Evolutionary conservation across 2,329 filamentous ascomycete genomes (phyloP).

Genomic region (Ophiostoma sp.): DNA sequence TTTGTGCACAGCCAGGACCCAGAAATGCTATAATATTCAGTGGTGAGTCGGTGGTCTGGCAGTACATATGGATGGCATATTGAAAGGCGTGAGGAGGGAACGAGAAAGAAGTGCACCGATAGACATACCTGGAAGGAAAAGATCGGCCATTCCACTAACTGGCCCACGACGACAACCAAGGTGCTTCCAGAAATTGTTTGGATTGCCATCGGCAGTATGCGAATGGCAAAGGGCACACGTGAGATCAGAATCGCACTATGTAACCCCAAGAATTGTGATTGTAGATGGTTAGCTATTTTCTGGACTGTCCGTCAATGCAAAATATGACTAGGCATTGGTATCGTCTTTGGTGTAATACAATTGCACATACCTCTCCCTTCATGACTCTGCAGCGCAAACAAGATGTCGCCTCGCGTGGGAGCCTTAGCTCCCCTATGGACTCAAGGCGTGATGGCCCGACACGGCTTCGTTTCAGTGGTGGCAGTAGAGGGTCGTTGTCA

Average conservation of each 20-base stretch:
- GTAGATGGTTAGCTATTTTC: neutral
- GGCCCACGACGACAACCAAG: conserved; percentile 50
- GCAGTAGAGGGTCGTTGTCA: conserved; percentile 48
- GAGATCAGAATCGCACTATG: conserved; percentile 49
- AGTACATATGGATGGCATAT: neutral
- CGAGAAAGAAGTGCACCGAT: neutral
- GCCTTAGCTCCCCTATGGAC: conserved; percentile 52
- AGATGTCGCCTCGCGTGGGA: conserved; percentile 43
- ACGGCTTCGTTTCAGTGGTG: conserved; percentile 50
- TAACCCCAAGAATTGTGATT: neutral
- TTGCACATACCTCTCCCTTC: conserved; percentile 39
- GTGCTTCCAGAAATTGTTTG: conserved; percentile 43
- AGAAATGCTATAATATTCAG: conserved; percentile 15
- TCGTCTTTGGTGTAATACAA: neutral
- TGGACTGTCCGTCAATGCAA: neutral
- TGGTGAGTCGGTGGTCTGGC: neutral
- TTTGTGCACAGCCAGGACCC: conserved; percentile 34
- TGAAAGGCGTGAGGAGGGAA: neutral
- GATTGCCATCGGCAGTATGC: conserved; percentile 29
- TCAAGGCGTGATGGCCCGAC: conserved; percentile 49
- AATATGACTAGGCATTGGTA: neutral
- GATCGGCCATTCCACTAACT: conserved; percentile 43
- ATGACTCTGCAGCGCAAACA: conserved; percentile 49
- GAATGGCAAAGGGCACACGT: conserved; percentile 44
- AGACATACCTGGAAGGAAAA: conserved; percentile 46